Evolutionary conservation across 306 rosid genomes (phyloP), one percentile per base, ranked within the genome.

Genomic region (Quercus parvula): DNA sequence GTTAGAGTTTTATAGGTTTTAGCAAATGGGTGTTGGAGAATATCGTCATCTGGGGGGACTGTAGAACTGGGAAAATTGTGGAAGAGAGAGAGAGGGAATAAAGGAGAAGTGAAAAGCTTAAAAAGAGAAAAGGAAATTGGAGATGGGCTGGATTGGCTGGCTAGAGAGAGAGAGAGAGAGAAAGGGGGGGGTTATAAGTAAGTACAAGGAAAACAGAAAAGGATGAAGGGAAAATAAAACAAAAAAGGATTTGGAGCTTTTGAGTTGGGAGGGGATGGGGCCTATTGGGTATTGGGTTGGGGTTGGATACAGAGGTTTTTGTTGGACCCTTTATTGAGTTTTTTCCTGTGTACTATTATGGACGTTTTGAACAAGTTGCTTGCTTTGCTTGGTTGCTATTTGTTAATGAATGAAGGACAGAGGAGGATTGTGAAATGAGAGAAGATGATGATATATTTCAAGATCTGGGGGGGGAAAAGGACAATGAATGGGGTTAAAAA

Each of bases 181-280:
- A 55, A 13, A 44, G 13, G 0, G 49, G 2, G 44, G 51, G 51
- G 15, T 49, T 49, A 49, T 3, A 49, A 49, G 52, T 76, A 82
- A 86, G 91, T 86, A 87, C 90, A 85, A 83, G 78, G 35, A 81
- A 80, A 81, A 83, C 84, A 81, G 86, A 79, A 71, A 68, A 69
- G 51, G 56, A 61, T 41, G 44, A 67, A 18, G 56, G 70, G 59
- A 76, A 81, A 38, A 38, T 38, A 68, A 81, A 71, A 84, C 84
- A 87, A 90, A 85, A 79, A 78, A 73, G 78, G 2, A 75, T 85
- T 80, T 77, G 86, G 85, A 73, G 73, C 81, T 11, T 79, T 82
- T 79, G 83, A 75, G 80, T 64, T 82, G 78, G 59, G 86, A 75
- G 81, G 81, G 63, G 79, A 84, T 85, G 91, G 93, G 94, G 20